Evolutionary conservation across 305 asterid genomes (phyloP), one percentile per base, ranked within the genome.

Genomic region (Fraxinus platypoda): DNA sequence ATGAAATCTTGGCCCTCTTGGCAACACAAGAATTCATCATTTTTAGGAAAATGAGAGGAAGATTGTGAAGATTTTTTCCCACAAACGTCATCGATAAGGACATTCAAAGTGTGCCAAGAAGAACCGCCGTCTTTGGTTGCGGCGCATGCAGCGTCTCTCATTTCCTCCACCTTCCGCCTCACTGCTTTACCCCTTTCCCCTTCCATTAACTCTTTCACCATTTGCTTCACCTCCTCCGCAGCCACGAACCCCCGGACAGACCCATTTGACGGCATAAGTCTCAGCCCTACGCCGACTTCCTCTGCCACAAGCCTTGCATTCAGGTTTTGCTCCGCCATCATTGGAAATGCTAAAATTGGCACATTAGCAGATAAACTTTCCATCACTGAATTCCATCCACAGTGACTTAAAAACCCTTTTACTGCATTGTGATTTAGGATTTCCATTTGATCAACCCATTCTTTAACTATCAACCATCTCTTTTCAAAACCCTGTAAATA

Each of bases 381-480:
- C 71, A 79, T 13, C 78, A 90, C 90, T 6, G 97, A 93, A 77
- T 93, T 93, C 95, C 95, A 93, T 76, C 97, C 97, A 34, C 97
- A 93, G 43, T 91, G 94, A 80, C 95, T 90, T 84, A 93, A 59
- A 78, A 91, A 89, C 66, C 94, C 94, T 8, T 64, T 78, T 5
- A 91, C 87, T 0, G 83, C 87, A 13, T 85, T 80, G 81, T 94
- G 98, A 1, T n/a, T 25, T 15, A 94, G 88, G 6, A 91, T 83
- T 1, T 74, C 28, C 25, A 78, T 15, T 86, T 94, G 98, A 78
- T 91, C 94, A 8, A 93, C 93, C 95, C 94, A 93, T 34, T 83
- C 92, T 21, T 71, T 83, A 1, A 89, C 91, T 21, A 94, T 43
- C 52, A 89, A 62, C 31, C 93, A 95, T 41, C 84, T 87, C 0